Evolutionary conservation across 2,329 filamentous ascomycete species (phyloP), one percentile per base, ranked within the genome.

Genomic region (Diaporthe destruens): DNA sequence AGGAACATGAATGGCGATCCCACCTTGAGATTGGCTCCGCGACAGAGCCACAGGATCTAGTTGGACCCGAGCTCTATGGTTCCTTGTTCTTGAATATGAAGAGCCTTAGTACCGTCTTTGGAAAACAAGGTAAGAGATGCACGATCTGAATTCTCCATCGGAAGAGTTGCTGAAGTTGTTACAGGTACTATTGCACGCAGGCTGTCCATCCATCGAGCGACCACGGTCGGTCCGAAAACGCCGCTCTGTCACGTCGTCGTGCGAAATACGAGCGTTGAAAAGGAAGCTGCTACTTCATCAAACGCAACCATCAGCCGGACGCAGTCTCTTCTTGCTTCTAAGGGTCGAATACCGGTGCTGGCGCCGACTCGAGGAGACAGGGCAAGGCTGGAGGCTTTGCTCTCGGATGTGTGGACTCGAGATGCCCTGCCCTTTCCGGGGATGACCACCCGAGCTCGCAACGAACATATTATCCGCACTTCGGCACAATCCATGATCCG

Each of bases 401-500:
- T 98, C 29, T 85, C 89, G 20, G 94, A 97, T 75, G 90, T 98
- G 1, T 98, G 95, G 92, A 97, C 93, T 18, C 91, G 91, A 66
- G 93, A 97, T 71, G 82, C 90, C 23, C 83, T 98, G 54, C 94
- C 95, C 0, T 96, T 93, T 79, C 94, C 95, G 20, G 94, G 94
- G 1, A 95, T 98, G 89, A 89, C 88, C 42, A 86, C 81, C 82
- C 81, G 91, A 83, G 81, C 89, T 80, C 81, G 90, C 84, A 83
- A 93, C 77, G 90, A 97, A 77, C 90, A 93, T 78, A 85, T 94
- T 4, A 91, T 96, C 59, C 88, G 93, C 66, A 90, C 89, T 53
- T 94, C 93, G n/a, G 93, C 95, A 16, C 94, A 94, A 47, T 93
- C 93, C 0, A 90, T 98, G 79, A 97, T 98, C 84, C 89, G 95